A percentile compares a stretch with the other conserved stretches of the same genome.
Conservation (phyloP, 352 stramenopile species). For the Globisporangium recalcitrans region DNA sequence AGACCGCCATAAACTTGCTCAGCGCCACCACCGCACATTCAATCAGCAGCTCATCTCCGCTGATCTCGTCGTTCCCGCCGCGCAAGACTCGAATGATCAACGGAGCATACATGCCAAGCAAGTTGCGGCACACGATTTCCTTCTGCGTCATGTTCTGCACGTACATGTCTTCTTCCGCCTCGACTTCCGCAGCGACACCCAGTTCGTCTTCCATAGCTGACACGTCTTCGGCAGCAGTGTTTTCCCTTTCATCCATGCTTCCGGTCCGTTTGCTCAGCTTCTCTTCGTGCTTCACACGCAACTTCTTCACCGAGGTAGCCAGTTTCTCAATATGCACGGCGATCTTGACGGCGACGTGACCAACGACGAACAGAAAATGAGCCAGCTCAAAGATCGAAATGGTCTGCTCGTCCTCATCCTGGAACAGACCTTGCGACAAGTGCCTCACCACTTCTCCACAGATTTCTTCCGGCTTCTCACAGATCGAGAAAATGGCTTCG, state of each 20-base stretch:
- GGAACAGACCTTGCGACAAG: slow-evolving; percentile 54
- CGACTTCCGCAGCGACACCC: slow-evolving; percentile 86
- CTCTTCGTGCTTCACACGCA: slow-evolving; percentile 80
- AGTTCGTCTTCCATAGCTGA: slow-evolving; percentile 91
- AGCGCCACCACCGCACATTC: slow-evolving; percentile 92
- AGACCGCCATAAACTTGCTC: slow-evolving; percentile 99
- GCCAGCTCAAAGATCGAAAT: slow-evolving; percentile 71
- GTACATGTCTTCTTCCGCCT: slow-evolving; percentile 88
- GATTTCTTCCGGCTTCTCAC: slow-evolving; percentile 83
- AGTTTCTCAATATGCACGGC: slow-evolving; percentile 93
- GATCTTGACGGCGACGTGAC: slow-evolving; percentile 92
- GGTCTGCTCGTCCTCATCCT: slow-evolving; percentile 53
- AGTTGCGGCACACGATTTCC: slow-evolving; percentile 89
- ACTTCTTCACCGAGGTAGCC: slow-evolving; percentile 77
- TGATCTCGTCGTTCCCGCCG: slow-evolving; percentile 52
- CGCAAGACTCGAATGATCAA: slow-evolving; percentile 87
- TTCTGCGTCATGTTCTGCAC: slow-evolving; percentile 90
- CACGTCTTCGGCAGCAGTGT: slow-evolving; percentile 46
- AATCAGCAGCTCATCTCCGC: slow-evolving; percentile 72
- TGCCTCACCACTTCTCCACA: slow-evolving; percentile 69
- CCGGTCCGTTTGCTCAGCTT: slow-evolving; percentile 33
- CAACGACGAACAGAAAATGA: slow-evolving; percentile 94
- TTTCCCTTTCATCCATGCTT: slow-evolving; percentile 16
- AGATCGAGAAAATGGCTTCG: slow-evolving; percentile 90
- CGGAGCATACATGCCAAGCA: slow-evolving; percentile 90